Conservation (phyloP, 768 basidiomycete genomes). For the Polyporus arcularius region DNA sequence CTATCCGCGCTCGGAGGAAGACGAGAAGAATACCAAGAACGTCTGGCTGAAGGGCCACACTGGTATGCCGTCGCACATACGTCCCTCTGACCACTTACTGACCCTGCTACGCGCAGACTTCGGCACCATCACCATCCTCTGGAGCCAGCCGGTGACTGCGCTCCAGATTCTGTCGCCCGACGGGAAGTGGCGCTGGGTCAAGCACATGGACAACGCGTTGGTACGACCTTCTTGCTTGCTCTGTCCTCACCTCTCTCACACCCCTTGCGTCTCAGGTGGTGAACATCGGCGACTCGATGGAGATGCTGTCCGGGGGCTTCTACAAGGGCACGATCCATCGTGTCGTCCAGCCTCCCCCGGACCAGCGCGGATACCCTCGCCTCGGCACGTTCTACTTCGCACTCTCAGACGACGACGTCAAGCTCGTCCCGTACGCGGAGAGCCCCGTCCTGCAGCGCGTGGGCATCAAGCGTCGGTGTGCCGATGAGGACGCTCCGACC, state of each 20-base stretch:
- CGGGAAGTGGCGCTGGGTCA: constrained; percentile 39
- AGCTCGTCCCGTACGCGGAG: constrained; percentile 29
- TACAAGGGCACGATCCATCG: constrained; percentile 40
- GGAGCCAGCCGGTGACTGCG: constrained; percentile 40
- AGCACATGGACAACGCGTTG: constrained; percentile 37
- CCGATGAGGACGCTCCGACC: constrained; percentile 27
- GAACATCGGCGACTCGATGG: constrained; percentile 37
- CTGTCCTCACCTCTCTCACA: neutral
- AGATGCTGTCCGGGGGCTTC: constrained; percentile 37
- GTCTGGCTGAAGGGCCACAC: constrained; percentile 43
- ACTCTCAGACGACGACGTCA: constrained; percentile 33
- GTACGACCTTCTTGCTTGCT: constrained; percentile 19
- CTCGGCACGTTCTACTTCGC: constrained; percentile 40
- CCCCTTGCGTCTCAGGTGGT: constrained; percentile 34
- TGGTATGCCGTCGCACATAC: constrained; percentile 21
- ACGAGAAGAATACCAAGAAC: constrained; percentile 31
- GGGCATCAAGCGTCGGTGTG: constrained; percentile 31
- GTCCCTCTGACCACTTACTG: neutral
- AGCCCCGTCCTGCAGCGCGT: constrained; percentile 35
- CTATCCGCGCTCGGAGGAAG: constrained; percentile 35
- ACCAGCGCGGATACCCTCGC: constrained; percentile 35
- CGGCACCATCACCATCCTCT: constrained; percentile 36
- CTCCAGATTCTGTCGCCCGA: constrained; percentile 38
- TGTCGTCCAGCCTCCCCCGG: constrained; percentile 37
- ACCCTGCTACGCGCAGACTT: constrained; percentile 26